Evolutionary conservation across 2,329 filamentous ascomycete species (phyloP).

Genomic region (Aureobasidium mangrovei): DNA sequence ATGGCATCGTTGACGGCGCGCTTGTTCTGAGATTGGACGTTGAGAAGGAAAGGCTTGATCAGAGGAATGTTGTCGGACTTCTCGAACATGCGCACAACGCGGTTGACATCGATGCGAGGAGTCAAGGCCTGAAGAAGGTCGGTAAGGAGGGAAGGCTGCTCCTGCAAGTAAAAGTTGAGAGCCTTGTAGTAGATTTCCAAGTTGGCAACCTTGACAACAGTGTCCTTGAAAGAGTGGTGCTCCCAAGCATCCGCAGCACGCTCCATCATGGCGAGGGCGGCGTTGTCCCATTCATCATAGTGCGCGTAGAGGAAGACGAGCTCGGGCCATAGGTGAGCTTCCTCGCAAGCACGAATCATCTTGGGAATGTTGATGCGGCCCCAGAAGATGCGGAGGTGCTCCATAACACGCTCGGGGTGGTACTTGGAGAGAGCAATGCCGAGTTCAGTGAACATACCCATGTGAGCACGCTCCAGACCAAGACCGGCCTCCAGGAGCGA

Average conservation of each 20-base stretch:
- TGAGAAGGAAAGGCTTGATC: conserved; percentile 97
- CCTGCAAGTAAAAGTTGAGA: conserved; percentile 93
- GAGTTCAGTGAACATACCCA: conserved; percentile 93
- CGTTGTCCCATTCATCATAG: conserved; percentile 97
- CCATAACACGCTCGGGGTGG: conserved; percentile 92
- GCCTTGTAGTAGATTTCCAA: conserved; percentile 98
- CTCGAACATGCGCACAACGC: conserved; percentile 98
- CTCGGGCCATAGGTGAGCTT: conserved; percentile 94
- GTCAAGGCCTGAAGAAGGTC: conserved; percentile 88
- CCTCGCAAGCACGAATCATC: conserved; percentile 87
- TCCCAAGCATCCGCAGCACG: conserved; percentile 96
- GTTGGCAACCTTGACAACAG: conserved; percentile 94
- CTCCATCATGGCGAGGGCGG: conserved; percentile 95
- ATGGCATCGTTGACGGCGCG: conserved; percentile 95
- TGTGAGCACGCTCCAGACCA: conserved; percentile 62
- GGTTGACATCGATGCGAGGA: conserved; percentile 92
- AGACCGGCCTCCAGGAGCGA: conserved; percentile 87
- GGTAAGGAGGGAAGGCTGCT: conserved; percentile 92
- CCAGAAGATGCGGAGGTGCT: conserved; percentile 99
- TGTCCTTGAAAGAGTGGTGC: conserved; percentile 99
- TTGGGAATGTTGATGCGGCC: conserved; percentile 95
- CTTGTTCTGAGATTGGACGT: conserved; percentile 96
- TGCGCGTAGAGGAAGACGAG: conserved; percentile 97
- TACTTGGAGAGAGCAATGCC: conserved; percentile 91
- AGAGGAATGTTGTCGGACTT: conserved; percentile 96